Evolutionary conservation across 2,329 filamentous ascomycete genomes (phyloP).

Genomic region (Fusarium sp.): DNA sequence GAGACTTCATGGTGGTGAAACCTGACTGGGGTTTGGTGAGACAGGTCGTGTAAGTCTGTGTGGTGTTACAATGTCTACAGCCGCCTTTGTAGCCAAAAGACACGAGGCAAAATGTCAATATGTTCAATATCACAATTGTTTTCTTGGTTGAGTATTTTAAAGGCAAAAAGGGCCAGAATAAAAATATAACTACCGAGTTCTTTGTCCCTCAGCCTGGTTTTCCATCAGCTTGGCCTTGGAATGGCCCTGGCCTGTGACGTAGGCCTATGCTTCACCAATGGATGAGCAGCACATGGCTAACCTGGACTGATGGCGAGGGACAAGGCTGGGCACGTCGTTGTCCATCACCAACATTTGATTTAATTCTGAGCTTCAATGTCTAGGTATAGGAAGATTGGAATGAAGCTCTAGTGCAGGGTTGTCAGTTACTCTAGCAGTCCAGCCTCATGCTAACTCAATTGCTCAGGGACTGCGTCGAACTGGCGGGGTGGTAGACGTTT

Average conservation of each 20-base stretch:
- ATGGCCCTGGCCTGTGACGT: slow-evolving; percentile 42
- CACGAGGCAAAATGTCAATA: slow-evolving; percentile 10
- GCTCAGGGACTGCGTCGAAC: slow-evolving; percentile 23
- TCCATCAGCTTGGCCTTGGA: slow-evolving; percentile 39
- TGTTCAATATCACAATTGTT: neutral
- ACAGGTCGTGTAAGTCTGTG: slow-evolving; percentile 25
- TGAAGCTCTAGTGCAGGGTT: slow-evolving; percentile 12
- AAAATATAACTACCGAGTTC: slow-evolving; percentile 22
- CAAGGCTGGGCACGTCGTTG: slow-evolving; percentile 30
- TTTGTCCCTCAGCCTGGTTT: slow-evolving; percentile 37
- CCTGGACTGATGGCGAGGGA: slow-evolving; percentile 24
- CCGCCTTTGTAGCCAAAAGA: slow-evolving; percentile 10
- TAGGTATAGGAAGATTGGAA: neutral
- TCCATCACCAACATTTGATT: slow-evolving; percentile 1
- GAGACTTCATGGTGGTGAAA: slow-evolving; percentile 35
- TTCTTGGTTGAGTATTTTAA: neutral
- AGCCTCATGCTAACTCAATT: slow-evolving; percentile 24
- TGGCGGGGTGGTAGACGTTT: slow-evolving; percentile 35
- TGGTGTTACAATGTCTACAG: slow-evolving; percentile 17
- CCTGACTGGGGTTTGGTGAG: slow-evolving; percentile 7
- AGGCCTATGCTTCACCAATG: slow-evolving; percentile 33
- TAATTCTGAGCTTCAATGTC: slow-evolving; percentile 5
- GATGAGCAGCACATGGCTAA: slow-evolving; percentile 37
- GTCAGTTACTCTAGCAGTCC: slow-evolving; percentile 1
- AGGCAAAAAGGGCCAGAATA: neutral